Evolutionary conservation across 208 protist species (phyloP).

Genomic region (Crithidia acanthocephali): DNA sequence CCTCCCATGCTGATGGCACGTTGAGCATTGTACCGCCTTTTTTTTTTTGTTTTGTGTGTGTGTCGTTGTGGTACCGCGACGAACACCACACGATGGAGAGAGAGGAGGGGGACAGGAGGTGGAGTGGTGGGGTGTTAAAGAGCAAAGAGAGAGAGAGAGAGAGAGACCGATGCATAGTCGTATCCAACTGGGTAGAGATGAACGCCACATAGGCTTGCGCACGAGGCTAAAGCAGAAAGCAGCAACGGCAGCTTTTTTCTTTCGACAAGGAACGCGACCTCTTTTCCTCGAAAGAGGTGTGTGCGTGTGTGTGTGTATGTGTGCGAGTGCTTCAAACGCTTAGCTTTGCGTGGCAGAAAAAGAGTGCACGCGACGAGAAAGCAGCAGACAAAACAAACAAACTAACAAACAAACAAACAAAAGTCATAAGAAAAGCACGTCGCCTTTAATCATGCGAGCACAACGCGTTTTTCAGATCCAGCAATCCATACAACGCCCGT

Average conservation of each 20-base stretch:
- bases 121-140: not conserved
- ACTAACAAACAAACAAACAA: not conserved
- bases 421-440: not conserved
- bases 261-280: too few species aligned
- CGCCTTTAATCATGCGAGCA: not conserved
- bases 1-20: slow-evolving; percentile 5
- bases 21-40: slow-evolving; percentile 4
- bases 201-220: not conserved
- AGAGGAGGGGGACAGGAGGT: not conserved
- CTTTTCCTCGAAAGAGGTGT: too few species aligned
- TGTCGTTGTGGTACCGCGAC: not conserved
- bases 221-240: not conserved
- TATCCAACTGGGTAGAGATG: too few species aligned
- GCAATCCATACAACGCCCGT: not conserved
- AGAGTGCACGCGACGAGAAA: too few species aligned
- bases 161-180: too few species aligned
- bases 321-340: too few species aligned
- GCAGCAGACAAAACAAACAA: too few species aligned
- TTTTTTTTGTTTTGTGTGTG: not conserved
- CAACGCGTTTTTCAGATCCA: not conserved
- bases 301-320: too few species aligned
- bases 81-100: not conserved
- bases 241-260: too few species aligned
- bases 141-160: not conserved
- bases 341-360: not conserved